phyloP scores from a whole-genome alignment of 176 grass and related monocot species.

The Lolium rigidum region DNA sequence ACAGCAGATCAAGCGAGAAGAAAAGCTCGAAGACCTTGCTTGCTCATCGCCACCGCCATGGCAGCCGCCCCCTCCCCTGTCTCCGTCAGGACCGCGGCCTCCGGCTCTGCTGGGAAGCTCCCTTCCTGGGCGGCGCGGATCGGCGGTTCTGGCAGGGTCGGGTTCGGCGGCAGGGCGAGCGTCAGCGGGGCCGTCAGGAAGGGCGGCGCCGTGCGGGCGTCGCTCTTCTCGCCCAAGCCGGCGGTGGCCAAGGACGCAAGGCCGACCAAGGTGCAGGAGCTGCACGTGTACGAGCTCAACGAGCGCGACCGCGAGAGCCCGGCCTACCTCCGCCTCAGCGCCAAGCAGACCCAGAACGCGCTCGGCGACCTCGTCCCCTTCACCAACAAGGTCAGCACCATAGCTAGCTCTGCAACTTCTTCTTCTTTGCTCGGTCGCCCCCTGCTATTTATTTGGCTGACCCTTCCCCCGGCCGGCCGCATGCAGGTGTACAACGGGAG shows the following conservation, averaged over 20 bases:
- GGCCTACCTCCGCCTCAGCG: slow-evolving; percentile 68
- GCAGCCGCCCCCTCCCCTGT: slow-evolving; percentile 24
- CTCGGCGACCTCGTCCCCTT: slow-evolving; percentile 93
- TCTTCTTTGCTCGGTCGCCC: neutral
- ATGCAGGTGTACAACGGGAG: slow-evolving; percentile 81
- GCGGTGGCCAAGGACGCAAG: slow-evolving; percentile 45
- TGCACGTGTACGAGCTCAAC: slow-evolving; percentile 85
- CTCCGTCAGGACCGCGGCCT: neutral
- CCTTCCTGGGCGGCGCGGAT: neutral
- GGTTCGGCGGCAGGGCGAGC: neutral
- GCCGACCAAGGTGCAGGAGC: slow-evolving; percentile 70
- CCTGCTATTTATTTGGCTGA: neutral
- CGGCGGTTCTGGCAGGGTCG: neutral
- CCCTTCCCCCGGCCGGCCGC: too few species aligned
- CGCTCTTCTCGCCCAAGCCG: slow-evolving; percentile 67
- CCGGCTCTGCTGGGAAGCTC: neutral
- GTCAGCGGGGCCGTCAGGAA: neutral
- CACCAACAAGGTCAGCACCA: slow-evolving; percentile 79
- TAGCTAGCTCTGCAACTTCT: too few species aligned
- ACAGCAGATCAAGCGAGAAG: neutral
- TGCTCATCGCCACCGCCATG: neutral
- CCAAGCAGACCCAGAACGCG: slow-evolving; percentile 75
- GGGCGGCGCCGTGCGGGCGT: slow-evolving; percentile 38
- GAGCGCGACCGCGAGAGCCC: slow-evolving; percentile 82
- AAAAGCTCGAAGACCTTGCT: neutral